A percentile compares a stretch with the other conserved stretches of the same genome.
These are phyloP conservation scores for Torrubiellomyces zombiae DNA, from an alignment of 2,329 filamentous ascomycete genomes.

Conservation along the genomic window DNA sequence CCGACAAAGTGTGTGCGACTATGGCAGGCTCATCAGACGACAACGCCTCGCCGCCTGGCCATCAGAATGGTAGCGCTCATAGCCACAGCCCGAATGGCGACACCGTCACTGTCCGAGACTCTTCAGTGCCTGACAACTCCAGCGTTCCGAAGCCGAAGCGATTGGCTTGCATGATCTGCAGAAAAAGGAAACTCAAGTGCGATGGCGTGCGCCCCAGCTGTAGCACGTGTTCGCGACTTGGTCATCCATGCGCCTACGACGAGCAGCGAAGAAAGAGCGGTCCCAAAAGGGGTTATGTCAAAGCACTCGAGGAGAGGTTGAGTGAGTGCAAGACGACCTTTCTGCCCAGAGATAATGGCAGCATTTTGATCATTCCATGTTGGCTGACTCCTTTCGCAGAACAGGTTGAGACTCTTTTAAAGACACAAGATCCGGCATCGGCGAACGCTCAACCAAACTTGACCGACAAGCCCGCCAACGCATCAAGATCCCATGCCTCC, in stretches of 20 bases:
- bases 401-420: conserved; percentile 83
- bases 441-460: conserved; percentile 10
- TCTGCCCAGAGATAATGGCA: neutral
- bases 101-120: conserved; percentile 19
- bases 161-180: conserved; percentile 85
- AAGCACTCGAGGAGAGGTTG: conserved; percentile 79
- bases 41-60: conserved; percentile 15
- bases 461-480: conserved; percentile 15
- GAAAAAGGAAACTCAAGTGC: conserved; percentile 82
- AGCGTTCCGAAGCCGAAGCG: conserved; percentile 69
- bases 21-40: conserved; percentile 24
- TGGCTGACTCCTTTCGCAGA: conserved; percentile 31
- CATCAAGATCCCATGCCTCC: conserved; percentile 11
- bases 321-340: conserved; percentile 39
- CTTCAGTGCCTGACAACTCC: conserved; percentile 30
- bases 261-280: conserved; percentile 89
- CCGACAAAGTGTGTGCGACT: conserved; percentile 1
- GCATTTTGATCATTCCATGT: no score
- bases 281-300: conserved; percentile 86
- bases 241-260: conserved; percentile 79
- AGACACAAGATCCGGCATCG: conserved; percentile 42
- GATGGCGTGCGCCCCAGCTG: conserved; percentile 74
- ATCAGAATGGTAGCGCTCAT: conserved; percentile 13
- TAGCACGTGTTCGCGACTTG: conserved; percentile 72
- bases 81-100: conserved; percentile 17